Evolutionary conservation across 2,329 filamentous ascomycete genomes (phyloP), one percentile per base, ranked within the genome.

Genomic region (Aspergillus sp.): DNA sequence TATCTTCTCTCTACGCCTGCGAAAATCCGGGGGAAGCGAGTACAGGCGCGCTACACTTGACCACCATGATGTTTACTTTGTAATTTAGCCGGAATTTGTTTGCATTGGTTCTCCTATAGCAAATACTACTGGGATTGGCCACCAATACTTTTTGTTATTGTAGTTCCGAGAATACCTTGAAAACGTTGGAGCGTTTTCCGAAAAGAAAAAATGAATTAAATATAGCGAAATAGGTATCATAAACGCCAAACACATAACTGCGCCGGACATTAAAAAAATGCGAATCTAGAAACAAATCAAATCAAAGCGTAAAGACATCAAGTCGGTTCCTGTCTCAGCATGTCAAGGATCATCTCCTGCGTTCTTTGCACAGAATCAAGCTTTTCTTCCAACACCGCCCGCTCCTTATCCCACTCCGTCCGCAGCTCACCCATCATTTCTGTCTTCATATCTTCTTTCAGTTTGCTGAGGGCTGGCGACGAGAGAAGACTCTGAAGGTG

Each of bases 341-440:
- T 71, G 23, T 75, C 71, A 44, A 77, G 58, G 54, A 77, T 77
- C 69, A 76, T 70, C 39, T 76, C 70, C 56, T 77, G 75, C 4
- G 73, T 75, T 57, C 70, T 63, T 60, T 77, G 74, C 47, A 77
- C 65, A 17, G 72, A 62, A 54, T 75, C 73, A 24, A 77, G 45
- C 57, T 69, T 73, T 55, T 75, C 69, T 49, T 75, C 69, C 6
- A 76, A 59, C 2, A 64, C 62, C 14, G 66, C 66, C 0, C 71
- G 70, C 35, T 73, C 66, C 43, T 68, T 71, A 40, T 71, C 66
- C 43, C 75, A 51, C 53, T 75, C 73, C 19, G 60, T 58, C 8
- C 69, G 69, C 35, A 76, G 55, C 39, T 76, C 72, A 3, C 59
- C 62, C 27, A 64, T 64, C 56, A 77, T 63, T 52, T 77, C 74